phyloP scores from a whole-genome alignment of 1,284 basidiomycete species.

The Cutaneotrichosporon sp. region DNA sequence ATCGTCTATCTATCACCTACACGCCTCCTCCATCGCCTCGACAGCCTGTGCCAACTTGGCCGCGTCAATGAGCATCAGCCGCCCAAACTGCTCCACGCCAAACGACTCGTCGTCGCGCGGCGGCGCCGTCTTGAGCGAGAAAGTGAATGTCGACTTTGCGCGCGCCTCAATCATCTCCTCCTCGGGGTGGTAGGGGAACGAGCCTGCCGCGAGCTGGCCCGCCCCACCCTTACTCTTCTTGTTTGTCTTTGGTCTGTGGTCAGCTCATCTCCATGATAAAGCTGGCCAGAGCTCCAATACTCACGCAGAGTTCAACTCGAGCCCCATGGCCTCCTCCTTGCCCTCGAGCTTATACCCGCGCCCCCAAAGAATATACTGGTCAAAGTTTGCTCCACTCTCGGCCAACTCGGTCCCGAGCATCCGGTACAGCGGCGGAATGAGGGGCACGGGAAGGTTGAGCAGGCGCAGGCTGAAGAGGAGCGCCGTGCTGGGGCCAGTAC shows the following conservation, averaged over 20 bases:
- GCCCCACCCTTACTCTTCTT: slow-evolving; percentile 47
- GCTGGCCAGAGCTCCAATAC: slow-evolving; percentile 3
- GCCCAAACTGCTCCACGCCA: slow-evolving; percentile 73
- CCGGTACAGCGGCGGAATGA: slow-evolving; percentile 82
- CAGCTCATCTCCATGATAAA: neutral
- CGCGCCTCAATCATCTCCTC: slow-evolving; percentile 73
- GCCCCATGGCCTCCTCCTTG: slow-evolving; percentile 41
- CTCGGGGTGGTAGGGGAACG: slow-evolving; percentile 78
- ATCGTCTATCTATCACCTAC: slow-evolving; percentile 3
- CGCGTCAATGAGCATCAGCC: slow-evolving; percentile 67
- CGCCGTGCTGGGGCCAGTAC: slow-evolving; percentile 55
- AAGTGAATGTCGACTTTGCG: slow-evolving; percentile 65
- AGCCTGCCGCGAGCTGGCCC: slow-evolving; percentile 40
- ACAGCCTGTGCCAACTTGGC: slow-evolving; percentile 48
- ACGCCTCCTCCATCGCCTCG: slow-evolving; percentile 51
- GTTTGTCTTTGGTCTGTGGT: slow-evolving; percentile 12
- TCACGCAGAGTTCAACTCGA: slow-evolving; percentile 43
- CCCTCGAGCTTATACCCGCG: slow-evolving; percentile 52
- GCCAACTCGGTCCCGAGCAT: slow-evolving; percentile 80
- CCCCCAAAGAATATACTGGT: slow-evolving; percentile 50
- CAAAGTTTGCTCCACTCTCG: slow-evolving; percentile 56
- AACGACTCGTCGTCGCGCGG: slow-evolving; percentile 70
- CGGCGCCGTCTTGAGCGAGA: slow-evolving; percentile 63
- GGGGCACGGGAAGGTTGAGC: slow-evolving; percentile 88
- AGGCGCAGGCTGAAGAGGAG: slow-evolving; percentile 80